Percentiles rank a stretch among this genome's conserved stretches.
Evolutionary conservation across 306 rosid species (phyloP).

Genomic region (Dalbergia cultrata): DNA sequence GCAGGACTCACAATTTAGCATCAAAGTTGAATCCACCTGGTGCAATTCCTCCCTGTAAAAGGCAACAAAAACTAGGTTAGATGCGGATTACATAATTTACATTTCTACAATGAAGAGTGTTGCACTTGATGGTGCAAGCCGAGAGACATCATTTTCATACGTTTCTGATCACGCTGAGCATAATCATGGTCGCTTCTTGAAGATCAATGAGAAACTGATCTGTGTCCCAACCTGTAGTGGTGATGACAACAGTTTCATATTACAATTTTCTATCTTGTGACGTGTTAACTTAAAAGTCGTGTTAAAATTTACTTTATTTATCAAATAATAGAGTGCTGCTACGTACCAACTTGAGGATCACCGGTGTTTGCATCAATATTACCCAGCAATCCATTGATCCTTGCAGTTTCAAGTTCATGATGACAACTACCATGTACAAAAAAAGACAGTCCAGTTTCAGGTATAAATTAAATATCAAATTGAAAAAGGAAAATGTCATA

Average conservation of each 20-base stretch:
- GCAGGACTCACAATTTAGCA: conserved; percentile 83
- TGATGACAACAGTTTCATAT: conserved; percentile 31
- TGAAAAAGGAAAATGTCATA: conserved; percentile 25
- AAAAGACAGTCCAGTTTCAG: conserved; percentile 27
- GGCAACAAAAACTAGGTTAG: conserved; percentile 1
- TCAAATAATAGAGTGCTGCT: conserved; percentile 3
- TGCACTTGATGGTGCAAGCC: conserved; percentile 15
- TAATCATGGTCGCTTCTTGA: conserved; percentile 87
- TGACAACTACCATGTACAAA: conserved; percentile 69
- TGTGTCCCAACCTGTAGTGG: conserved; percentile 92
- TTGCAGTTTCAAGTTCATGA: conserved; percentile 98
- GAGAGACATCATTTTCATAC: conserved; percentile 51
- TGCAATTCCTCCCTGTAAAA: conserved; percentile 82
- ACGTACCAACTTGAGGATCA: conserved; percentile 93
- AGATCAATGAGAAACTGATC: conserved; percentile 93
- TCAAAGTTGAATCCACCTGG: conserved; percentile 99
- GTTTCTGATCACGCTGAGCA: conserved; percentile 85
- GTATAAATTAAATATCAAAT: conserved; percentile 23
- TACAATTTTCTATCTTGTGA: conserved; percentile 28
- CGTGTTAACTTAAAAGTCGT: neutral
- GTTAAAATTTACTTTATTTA: neutral
- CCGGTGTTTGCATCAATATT: conserved; percentile 95
- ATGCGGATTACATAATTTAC: neutral
- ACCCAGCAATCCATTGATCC: conserved; percentile 88
- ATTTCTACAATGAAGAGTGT: neutral